Evolutionary conservation across 805 yeast species (phyloP), one percentile per base, ranked within the genome.

Genomic region (Saccharomycopsis vini): DNA sequence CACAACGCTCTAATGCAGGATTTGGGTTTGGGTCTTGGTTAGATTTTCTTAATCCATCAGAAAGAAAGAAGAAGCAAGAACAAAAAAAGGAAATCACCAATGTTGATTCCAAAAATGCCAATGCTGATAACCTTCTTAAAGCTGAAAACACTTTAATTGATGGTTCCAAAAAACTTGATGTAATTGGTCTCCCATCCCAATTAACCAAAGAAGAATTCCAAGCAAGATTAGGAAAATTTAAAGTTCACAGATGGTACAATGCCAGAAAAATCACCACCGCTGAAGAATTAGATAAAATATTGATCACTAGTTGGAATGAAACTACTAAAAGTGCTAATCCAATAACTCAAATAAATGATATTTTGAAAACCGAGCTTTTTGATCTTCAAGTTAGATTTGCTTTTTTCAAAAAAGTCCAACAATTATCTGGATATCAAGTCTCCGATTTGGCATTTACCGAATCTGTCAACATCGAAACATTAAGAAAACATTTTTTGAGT

Each of bases 371-470:
- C 22, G 39, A 41, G 24, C 23, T 49, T 5, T 15, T 28, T 18
- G 45, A 46, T 24, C 36, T 49, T 33, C 6, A 19, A 4, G 15
- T 15, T 4, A 43, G 52, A 41, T 49, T 49, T 34, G 24, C 42
- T 23, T 46, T 39, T 29, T 36, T 46, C 26, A 49, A 49, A 30
- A 31, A 26, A 21, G 38, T 49, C 4, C 50, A 47, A 32, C 38
- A 22, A 23, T 19, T 39, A 16, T 28, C 47, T 7, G 52, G 52
- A 10, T 28, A 46, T 32, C 16, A 9, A 23, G 36, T 49, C 6
- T 40, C 52, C 12, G 52, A 49, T 26, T 40, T 43, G 24, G 19
- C 43, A 12, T 43, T 49, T 18, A 43, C 50, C 6, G 39, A 42
- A 18, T 35, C 50, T 6, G 28, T 7, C 6, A 24, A 24, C 10